These are phyloP conservation scores for Arachnopeziza araneosa DNA, from an alignment of 2,329 filamentous ascomycete genomes.

Conservation along the genomic window DNA sequence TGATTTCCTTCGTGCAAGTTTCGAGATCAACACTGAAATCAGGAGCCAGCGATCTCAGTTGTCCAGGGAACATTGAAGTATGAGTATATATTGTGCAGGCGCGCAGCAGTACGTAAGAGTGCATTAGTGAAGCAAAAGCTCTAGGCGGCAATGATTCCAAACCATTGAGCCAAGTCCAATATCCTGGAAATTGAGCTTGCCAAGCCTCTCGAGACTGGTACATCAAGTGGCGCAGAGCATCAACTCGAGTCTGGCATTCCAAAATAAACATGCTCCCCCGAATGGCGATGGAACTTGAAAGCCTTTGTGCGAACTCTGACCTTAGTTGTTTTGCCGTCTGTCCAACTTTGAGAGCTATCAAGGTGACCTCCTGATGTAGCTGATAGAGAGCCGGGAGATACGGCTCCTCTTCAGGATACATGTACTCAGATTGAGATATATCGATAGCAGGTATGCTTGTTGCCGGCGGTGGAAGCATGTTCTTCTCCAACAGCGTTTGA, in stretches of 20 bases:
- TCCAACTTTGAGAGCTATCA: conserved; percentile 20
- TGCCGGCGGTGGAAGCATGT: conserved; percentile 39
- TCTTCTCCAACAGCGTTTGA: conserved; percentile 38
- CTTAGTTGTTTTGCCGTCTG: conserved; percentile 18
- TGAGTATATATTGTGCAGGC: conserved; percentile 46
- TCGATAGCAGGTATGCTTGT: conserved; percentile 11
- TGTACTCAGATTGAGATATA: conserved; percentile 25
- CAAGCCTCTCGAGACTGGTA: conserved; percentile 24
- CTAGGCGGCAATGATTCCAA: conserved; percentile 8
- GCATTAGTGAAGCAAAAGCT: conserved; percentile 3
- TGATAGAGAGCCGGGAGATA: conserved; percentile 18
- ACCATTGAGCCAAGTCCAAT: conserved; percentile 2
- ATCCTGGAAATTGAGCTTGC: conserved; percentile 6
- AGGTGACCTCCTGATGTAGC: conserved; percentile 21
- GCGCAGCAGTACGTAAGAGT: conserved; percentile 42
- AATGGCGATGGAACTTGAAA: not conserved
- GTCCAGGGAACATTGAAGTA: conserved; percentile 46
- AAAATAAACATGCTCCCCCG: conserved; percentile 2
- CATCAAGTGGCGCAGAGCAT: conserved; percentile 33
- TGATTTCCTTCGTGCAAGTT: conserved; percentile 39
- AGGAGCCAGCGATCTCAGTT: conserved; percentile 36
- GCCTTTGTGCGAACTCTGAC: conserved; percentile 7
- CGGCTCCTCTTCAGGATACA: conserved; percentile 33
- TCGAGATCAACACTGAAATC: conserved; percentile 38
- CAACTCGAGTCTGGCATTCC: conserved; percentile 28